These are phyloP conservation scores for Tylopilus orsonianus DNA, from an alignment of 1,284 basidiomycete genomes.

Conservation along the genomic window DNA sequence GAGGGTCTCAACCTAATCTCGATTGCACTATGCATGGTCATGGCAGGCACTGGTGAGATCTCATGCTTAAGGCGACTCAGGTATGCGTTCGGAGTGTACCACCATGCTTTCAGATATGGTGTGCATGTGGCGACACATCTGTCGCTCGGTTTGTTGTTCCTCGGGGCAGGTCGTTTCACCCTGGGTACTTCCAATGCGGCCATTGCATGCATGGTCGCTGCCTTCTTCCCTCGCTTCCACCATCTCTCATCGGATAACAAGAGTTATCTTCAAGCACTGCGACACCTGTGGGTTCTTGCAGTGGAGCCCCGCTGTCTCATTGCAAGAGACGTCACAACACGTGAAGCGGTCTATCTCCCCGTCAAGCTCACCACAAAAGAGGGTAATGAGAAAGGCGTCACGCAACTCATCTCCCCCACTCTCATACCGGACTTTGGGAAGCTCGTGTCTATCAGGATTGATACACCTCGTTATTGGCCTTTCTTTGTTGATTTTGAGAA, in stretches of 20 bases:
- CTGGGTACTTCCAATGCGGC: conserved; percentile 90
- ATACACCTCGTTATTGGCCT: conserved; percentile 94
- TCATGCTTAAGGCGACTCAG: conserved; percentile 87
- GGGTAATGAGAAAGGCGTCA: conserved; percentile 54
- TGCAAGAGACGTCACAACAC: conserved; percentile 87
- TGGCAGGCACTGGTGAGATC: conserved; percentile 96
- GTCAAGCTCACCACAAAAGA: conserved; percentile 82
- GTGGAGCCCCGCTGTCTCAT: conserved; percentile 92
- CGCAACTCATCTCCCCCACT: conserved; percentile 86
- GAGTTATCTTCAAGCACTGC: conserved; percentile 87
- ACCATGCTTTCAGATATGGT: conserved; percentile 81
- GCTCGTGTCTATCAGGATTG: conserved; percentile 77
- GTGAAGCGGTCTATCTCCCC: conserved; percentile 87
- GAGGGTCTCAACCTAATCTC: conserved; percentile 88
- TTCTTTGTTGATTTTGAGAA: conserved; percentile 78
- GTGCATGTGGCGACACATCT: conserved; percentile 90
- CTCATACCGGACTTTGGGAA: conserved; percentile 86
- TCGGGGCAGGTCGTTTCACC: conserved; percentile 92
- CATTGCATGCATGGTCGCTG: conserved; percentile 84
- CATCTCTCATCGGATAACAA: conserved; percentile 83
- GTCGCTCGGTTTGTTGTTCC: conserved; percentile 90
- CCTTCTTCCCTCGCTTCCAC: conserved; percentile 91
- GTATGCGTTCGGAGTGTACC: conserved; percentile 89
- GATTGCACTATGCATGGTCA: conserved; percentile 84
- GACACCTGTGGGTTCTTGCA: conserved; percentile 95